These are phyloP conservation scores for Polytrichum formosum DNA, from an alignment of 225 moss, liverwort and hornwort species.

Conservation along the genomic window DNA sequence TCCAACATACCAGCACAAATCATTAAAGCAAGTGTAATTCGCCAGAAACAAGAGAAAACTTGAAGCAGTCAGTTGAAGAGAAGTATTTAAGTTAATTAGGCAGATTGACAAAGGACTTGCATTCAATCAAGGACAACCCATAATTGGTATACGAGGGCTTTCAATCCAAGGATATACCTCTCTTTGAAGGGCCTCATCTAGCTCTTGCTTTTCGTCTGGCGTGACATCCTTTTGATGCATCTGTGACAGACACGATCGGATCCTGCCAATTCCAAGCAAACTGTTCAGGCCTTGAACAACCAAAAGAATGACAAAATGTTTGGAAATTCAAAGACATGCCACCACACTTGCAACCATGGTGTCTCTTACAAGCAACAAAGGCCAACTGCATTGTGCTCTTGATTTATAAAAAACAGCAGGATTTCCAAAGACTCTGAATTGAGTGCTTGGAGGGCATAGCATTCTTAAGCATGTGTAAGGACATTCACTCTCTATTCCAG, in stretches of 20 bases:
- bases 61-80: neutral
- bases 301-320: neutral
- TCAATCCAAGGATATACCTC: constrained; percentile 26
- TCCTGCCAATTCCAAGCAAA: constrained; percentile 21
- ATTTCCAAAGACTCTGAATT: no score
- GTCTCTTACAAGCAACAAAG: neutral
- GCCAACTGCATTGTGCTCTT: no score
- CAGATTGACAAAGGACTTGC: no score
- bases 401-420: no score
- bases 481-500: no score
- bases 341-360: neutral
- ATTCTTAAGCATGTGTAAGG: no score
- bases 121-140: no score
- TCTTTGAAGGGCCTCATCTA: constrained; percentile 53
- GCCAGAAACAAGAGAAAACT: neutral
- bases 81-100: no score
- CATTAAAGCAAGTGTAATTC: neutral
- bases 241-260: constrained; percentile 51
- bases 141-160: no score
- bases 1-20: neutral
- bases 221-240: constrained; percentile 46
- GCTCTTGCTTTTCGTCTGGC: constrained; percentile 49
- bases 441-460: no score
- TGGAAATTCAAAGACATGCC: neutral
- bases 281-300: neutral